Conservation (phyloP, 176 grass and related monocot species). For the Puccinellia tenuiflora region DNA sequence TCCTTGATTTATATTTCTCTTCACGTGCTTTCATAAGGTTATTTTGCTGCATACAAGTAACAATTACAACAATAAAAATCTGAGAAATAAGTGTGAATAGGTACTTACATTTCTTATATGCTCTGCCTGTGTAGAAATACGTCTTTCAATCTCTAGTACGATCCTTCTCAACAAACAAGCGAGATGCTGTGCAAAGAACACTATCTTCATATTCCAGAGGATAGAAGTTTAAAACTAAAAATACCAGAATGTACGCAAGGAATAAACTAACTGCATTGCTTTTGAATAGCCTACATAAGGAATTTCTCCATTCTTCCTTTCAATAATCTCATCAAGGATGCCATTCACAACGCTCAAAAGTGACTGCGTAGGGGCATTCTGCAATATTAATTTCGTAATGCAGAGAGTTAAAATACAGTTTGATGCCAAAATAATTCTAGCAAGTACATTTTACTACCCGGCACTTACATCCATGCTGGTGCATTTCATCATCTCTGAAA, state of each 20-base stretch:
- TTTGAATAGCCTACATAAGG: constrained; percentile 75
- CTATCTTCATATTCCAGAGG: neutral
- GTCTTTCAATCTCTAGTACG: constrained; percentile 56
- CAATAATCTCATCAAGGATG: constrained; percentile 67
- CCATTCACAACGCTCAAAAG: constrained; percentile 64
- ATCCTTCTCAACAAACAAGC: constrained; percentile 62
- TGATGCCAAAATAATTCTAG: neutral
- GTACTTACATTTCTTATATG: constrained; percentile 70
- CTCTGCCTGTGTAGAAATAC: constrained; percentile 63
- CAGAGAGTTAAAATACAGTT: neutral
- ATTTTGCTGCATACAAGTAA: constrained; percentile 59
- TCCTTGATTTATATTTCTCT: constrained; percentile 80
- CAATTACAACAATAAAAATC: constrained; percentile 2
- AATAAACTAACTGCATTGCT: constrained; percentile 70
- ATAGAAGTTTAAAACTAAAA: neutral
- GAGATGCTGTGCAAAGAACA: constrained; percentile 36
- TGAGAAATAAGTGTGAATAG: constrained; percentile 16
- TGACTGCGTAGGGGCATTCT: constrained; percentile 79
- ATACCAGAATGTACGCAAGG: constrained; percentile 18
- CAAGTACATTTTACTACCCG: neutral
- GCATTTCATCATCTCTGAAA: constrained; percentile 70
- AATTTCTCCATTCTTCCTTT: constrained; percentile 67
- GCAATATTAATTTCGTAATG: constrained; percentile 14
- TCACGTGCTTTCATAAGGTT: constrained; percentile 72
- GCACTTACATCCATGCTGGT: constrained; percentile 64